Percentiles rank a stretch among this genome's conserved stretches.
These are phyloP conservation scores for Acrocalymma vagum DNA, from an alignment of 2,329 filamentous ascomycete species.

Conservation along the genomic window DNA sequence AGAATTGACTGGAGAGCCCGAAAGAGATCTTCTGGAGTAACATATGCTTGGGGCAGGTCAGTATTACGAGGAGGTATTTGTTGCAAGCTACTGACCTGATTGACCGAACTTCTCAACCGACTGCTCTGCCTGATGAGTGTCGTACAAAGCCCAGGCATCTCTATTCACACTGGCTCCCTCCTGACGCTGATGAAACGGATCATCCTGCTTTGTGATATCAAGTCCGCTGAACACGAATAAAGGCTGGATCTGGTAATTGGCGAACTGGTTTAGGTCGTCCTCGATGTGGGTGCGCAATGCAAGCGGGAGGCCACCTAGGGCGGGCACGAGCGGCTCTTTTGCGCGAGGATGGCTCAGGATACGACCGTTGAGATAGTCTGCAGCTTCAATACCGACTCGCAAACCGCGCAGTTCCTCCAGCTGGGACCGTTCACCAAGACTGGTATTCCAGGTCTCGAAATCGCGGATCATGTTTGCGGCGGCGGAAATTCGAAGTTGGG, in stretches of 20 bases:
- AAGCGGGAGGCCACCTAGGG: constrained; percentile 86
- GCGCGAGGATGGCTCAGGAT: constrained; percentile 66
- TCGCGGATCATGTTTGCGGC: constrained; percentile 56
- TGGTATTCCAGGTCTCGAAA: constrained; percentile 66
- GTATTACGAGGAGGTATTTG: neutral
- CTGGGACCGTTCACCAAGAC: constrained; percentile 65
- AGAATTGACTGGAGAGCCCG: constrained; percentile 80
- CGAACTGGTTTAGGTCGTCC: constrained; percentile 77
- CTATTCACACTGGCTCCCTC: constrained; percentile 74
- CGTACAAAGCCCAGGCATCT: constrained; percentile 87
- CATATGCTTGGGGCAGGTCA: constrained; percentile 64
- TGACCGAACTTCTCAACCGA: constrained; percentile 89
- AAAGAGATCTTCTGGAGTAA: constrained; percentile 72
- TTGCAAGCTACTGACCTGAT: constrained; percentile 64
- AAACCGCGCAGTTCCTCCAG: constrained; percentile 77
- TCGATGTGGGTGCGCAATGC: constrained; percentile 79
- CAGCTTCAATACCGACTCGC: constrained; percentile 85
- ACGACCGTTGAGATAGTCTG: constrained; percentile 79
- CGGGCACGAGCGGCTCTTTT: constrained; percentile 88
- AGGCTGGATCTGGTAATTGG: constrained; percentile 74
- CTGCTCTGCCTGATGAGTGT: constrained; percentile 77
- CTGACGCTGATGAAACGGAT: constrained; percentile 66
- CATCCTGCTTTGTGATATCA: constrained; percentile 74
- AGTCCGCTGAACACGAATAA: constrained; percentile 94
- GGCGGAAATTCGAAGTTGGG: neutral